Conservation (phyloP, 805 yeast species). For the Nakazawaea ishiwadae region DNA sequence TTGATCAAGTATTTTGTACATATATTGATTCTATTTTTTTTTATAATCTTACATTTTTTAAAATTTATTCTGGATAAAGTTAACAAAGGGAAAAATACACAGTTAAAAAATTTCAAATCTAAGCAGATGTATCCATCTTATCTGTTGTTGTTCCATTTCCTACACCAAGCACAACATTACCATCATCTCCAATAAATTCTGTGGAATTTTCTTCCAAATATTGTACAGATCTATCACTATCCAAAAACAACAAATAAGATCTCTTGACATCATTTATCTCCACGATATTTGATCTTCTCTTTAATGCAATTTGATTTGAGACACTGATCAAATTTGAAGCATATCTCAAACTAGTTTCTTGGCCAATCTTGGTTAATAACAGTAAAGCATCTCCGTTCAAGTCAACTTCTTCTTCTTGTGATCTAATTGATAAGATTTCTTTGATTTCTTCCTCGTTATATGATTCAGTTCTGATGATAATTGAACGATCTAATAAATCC, state of each 20-base stretch:
- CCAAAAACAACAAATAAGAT: conserved; percentile 81
- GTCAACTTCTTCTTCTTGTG: conserved; percentile 92
- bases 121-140: conserved; percentile 34
- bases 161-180: conserved; percentile 57
- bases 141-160: conserved; percentile 23
- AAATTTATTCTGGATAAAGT: no score
- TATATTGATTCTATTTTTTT: no score
- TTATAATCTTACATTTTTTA: not conserved
- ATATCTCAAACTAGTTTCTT: conserved; percentile 87
- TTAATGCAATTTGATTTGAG: conserved; percentile 78
- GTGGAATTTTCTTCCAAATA: conserved; percentile 54
- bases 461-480: conserved; percentile 80
- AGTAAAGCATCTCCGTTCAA: conserved; percentile 78
- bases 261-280: conserved; percentile 83
- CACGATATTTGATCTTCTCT: conserved; percentile 67
- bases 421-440: conserved; percentile 82
- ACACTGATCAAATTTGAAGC: conserved; percentile 90
- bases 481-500: conserved; percentile 89
- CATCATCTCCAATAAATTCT: conserved; percentile 75
- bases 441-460: conserved; percentile 82
- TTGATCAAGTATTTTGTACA: no score
- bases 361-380: conserved; percentile 82
- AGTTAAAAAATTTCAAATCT: no score
- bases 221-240: conserved; percentile 84
- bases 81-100: no score